Evolutionary conservation across 768 basidiomycete species (phyloP).

Genomic region (Russula lepida): DNA sequence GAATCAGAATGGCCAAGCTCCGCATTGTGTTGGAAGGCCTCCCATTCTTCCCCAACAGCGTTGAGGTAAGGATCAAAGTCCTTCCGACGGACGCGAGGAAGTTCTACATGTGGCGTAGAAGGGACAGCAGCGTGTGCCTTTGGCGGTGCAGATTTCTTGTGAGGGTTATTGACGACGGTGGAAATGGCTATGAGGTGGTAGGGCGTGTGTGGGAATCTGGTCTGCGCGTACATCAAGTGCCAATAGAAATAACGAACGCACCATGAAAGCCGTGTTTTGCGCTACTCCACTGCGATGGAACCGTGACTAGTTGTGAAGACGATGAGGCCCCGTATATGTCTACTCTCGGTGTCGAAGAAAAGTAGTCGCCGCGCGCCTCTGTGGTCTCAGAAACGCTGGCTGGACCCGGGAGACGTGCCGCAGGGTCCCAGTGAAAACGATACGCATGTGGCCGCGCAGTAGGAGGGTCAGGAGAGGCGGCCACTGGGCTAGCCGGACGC

Average conservation of each 20-base stretch:
- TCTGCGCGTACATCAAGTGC: background rate
- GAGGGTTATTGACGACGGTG: constrained; percentile 86
- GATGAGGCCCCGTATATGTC: constrained; percentile 37
- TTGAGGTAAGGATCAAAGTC: constrained; percentile 81
- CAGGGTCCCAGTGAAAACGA: constrained; percentile 68
- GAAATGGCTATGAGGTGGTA: constrained; percentile 63
- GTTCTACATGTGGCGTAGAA: constrained; percentile 57
- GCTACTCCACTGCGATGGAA: constrained; percentile 70
- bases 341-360: constrained; percentile 35
- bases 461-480: constrained; percentile 35
- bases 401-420: constrained; percentile 50
- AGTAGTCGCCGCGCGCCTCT: constrained; percentile 55
- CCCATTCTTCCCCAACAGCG: constrained; percentile 69
- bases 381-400: constrained; percentile 68
- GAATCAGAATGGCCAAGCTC: constrained; percentile 29
- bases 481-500: constrained; percentile 48
- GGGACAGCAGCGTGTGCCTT: constrained; percentile 80
- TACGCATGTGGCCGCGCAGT: constrained; percentile 45
- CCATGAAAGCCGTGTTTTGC: constrained; percentile 85
- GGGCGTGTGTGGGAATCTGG: constrained; percentile 6
- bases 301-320: constrained; percentile 42
- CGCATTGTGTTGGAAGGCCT: constrained; percentile 48
- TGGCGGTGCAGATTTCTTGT: constrained; percentile 75
- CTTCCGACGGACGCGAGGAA: constrained; percentile 71
- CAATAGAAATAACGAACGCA: constrained; percentile 29